Evolutionary conservation across 1,284 basidiomycete genomes (phyloP).

Genomic region (Cryptococcus sp.): DNA sequence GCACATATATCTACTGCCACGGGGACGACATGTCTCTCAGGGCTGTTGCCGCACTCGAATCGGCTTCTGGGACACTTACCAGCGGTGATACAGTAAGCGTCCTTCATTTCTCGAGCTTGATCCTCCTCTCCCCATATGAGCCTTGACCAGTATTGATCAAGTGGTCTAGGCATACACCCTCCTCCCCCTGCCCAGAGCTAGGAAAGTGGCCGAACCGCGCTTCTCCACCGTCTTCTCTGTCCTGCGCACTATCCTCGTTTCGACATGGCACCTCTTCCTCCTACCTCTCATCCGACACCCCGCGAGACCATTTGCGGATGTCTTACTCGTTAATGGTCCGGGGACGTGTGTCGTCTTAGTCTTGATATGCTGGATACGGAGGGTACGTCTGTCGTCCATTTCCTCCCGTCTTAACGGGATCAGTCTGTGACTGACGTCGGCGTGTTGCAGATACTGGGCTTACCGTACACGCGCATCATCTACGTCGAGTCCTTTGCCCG

Average conservation of each 20-base stretch:
- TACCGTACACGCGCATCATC: constrained; percentile 71
- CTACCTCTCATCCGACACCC: constrained; percentile 53
- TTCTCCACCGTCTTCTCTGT: constrained; percentile 69
- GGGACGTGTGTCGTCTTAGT: constrained; percentile 89
- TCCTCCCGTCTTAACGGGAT: not conserved
- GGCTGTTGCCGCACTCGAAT: constrained; percentile 62
- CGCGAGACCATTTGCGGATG: constrained; percentile 63
- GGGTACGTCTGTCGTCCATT: constrained; percentile 66
- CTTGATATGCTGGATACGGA: constrained; percentile 68
- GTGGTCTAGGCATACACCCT: constrained; percentile 50
- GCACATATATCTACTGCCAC: constrained; percentile 79
- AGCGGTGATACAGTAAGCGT: not conserved
- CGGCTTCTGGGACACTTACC: constrained; percentile 33
- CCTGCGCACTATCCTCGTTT: constrained; percentile 61
- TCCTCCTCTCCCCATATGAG: not conserved
- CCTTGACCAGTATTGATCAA: not conserved
- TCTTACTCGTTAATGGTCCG: constrained; percentile 90
- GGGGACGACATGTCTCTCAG: constrained; percentile 67
- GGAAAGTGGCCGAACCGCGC: constrained; percentile 76
- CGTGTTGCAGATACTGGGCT: constrained; percentile 66
- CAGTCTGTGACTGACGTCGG: not conserved
- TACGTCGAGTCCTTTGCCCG: constrained; percentile 96
- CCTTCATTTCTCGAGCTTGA: not conserved
- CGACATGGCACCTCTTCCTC: constrained; percentile 63
- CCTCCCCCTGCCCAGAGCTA: constrained; percentile 76